Conservation (phyloP, 768 basidiomycete genomes). For the Clathrus columnatus region DNA sequence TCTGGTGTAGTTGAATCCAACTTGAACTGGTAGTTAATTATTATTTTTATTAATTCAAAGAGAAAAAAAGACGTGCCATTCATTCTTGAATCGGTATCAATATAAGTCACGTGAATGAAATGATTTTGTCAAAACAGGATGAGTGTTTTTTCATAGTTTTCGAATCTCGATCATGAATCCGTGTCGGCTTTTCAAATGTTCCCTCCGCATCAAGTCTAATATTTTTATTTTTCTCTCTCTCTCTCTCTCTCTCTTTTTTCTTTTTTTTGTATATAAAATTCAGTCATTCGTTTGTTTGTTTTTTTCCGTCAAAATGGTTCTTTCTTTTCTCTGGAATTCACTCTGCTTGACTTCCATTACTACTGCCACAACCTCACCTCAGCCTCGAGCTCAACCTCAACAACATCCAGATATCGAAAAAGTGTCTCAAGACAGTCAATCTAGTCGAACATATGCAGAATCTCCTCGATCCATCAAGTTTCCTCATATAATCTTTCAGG, state of each 20-base stretch:
- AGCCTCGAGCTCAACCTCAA: background rate
- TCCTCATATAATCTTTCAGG: background rate
- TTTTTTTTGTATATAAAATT: background rate
- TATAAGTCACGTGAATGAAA: background rate
- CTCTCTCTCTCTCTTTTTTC: background rate
- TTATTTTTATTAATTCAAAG: too few relatives aligned
- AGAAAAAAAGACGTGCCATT: background rate
- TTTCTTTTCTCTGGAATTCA: background rate
- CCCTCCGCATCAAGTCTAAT: too few relatives aligned
- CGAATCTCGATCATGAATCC: too few relatives aligned
- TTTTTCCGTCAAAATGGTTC: background rate
- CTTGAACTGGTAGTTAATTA: too few relatives aligned
- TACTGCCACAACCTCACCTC: background rate
- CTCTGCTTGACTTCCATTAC: too few relatives aligned
- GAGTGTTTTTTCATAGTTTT: background rate
- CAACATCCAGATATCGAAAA: background rate
- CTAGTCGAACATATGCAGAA: slow-evolving; percentile 1
- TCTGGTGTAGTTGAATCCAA: too few relatives aligned
- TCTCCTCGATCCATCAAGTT: background rate
- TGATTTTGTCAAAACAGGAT: too few relatives aligned
- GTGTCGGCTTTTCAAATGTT: too few relatives aligned
- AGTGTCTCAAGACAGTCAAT: background rate
- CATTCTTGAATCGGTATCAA: background rate
- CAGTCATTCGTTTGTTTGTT: background rate
- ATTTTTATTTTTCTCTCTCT: too few relatives aligned